Conservation (phyloP, 139 green algal genomes). For the Yamagishiella unicocca region DNA sequence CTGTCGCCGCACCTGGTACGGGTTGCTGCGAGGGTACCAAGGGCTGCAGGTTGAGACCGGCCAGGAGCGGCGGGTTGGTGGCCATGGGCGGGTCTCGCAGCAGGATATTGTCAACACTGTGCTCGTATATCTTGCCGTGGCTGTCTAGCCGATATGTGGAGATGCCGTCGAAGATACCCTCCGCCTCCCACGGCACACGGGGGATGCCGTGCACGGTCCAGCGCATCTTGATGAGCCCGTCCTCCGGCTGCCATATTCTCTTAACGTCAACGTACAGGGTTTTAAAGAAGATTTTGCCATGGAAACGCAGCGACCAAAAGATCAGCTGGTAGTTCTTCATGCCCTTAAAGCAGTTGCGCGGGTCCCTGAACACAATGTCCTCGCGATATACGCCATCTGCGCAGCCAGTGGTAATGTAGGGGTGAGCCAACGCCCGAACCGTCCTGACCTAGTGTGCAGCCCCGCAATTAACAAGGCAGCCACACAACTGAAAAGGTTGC, state of each 20-base stretch:
- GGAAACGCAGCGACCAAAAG: constrained; percentile 93
- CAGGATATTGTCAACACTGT: constrained; percentile 87
- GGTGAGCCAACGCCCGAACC: background rate
- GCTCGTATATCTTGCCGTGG: constrained; percentile 88
- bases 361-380: constrained; percentile 93
- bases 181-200: constrained; percentile 89
- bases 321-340: constrained; percentile 92
- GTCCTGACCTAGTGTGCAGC: too few species aligned
- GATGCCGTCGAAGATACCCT: constrained; percentile 93
- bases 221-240: constrained; percentile 84
- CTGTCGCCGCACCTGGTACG: constrained; percentile 49
- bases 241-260: constrained; percentile 93
- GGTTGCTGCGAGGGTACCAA: constrained; percentile 49
- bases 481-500: background rate
- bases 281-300: constrained; percentile 92
- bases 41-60: constrained; percentile 67
- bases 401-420: background rate
- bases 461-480: too few species aligned
- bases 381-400: constrained; percentile 91
- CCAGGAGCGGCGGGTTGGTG: constrained; percentile 55
- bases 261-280: constrained; percentile 87
- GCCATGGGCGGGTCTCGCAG: constrained; percentile 66
- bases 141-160: constrained; percentile 94
- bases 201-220: constrained; percentile 92
- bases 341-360: constrained; percentile 85